Conservation (phyloP, 441 rosid genomes). For the Mallotus japonicus region DNA sequence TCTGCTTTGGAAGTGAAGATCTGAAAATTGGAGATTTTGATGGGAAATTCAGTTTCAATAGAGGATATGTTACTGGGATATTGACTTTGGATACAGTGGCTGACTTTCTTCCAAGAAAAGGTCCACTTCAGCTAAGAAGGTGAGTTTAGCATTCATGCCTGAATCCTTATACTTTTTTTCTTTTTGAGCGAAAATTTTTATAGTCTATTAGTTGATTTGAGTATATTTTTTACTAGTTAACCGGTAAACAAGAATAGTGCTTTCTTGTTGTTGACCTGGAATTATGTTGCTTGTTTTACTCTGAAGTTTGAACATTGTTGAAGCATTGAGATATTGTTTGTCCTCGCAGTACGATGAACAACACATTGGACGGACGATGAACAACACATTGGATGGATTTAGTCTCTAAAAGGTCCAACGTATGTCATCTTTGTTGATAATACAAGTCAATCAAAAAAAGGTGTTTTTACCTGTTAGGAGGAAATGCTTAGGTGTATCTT, state of each 20-base stretch:
- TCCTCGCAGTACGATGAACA: neutral
- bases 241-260: neutral
- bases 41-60: constrained; percentile 61
- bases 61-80: constrained; percentile 81
- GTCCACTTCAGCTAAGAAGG: constrained; percentile 76
- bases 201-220: neutral
- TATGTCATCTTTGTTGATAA: neutral
- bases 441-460: neutral
- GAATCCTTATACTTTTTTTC: neutral
- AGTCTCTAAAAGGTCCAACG: neutral
- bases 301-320: neutral
- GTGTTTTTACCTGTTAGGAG: neutral
- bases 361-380: neutral
- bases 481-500: neutral
- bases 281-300: neutral
- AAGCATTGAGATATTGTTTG: neutral
- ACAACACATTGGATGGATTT: neutral
- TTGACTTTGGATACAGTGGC: constrained; percentile 86
- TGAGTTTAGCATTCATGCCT: constrained; percentile 18
- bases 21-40: constrained; percentile 71
- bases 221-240: neutral
- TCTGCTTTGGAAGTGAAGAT: constrained; percentile 57
- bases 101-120: constrained; percentile 83
- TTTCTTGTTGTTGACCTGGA: neutral
- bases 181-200: no score